A percentile compares a stretch with the other conserved stretches of the same genome.
phyloP scores from a whole-genome alignment of 495 filamentous ascomycete species.

The Penicillium lagena region DNA sequence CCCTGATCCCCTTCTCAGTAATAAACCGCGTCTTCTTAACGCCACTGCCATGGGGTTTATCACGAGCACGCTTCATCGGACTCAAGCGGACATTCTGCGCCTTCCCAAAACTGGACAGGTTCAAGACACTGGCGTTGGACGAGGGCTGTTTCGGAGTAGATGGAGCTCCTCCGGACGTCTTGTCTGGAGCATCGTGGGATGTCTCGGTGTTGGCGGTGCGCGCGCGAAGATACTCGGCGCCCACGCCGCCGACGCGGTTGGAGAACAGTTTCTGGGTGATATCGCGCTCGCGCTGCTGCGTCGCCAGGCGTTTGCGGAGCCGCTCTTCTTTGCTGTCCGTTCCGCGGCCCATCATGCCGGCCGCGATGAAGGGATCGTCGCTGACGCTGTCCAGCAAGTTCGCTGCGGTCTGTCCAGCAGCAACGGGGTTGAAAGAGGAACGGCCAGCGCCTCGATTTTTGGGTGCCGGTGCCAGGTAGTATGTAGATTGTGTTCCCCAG shows the following conservation, averaged over 20 bases:
- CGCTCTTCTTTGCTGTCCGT: conserved; percentile 56
- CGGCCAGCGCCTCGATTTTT: conserved; percentile 18
- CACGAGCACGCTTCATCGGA: conserved; percentile 54
- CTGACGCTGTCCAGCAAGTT: conserved; percentile 59
- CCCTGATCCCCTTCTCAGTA: conserved; percentile 67
- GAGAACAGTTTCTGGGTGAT: conserved; percentile 62
- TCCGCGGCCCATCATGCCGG: conserved; percentile 39
- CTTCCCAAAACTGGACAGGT: conserved; percentile 23
- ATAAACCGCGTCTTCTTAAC: conserved; percentile 80
- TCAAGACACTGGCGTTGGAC: conserved; percentile 10
- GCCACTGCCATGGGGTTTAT: conserved; percentile 28
- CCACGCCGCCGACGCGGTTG: conserved; percentile 57
- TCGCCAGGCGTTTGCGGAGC: conserved; percentile 59
- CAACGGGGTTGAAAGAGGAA: conserved; percentile 16
- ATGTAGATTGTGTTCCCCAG: conserved; percentile 46
- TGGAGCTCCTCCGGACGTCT: conserved; percentile 1
- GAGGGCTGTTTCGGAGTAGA: conserved; percentile 5
- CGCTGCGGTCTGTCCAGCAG: conserved; percentile 45
- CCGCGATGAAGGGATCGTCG: conserved; percentile 48
- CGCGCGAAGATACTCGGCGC: conserved; percentile 71
- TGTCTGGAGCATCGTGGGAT: conserved; percentile 3
- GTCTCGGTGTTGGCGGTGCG: conserved; percentile 19
- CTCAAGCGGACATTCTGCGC: conserved; percentile 55
- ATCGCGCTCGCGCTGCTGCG: conserved; percentile 73
- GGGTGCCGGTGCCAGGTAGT: conserved; percentile 46